Evolutionary conservation across 2,329 filamentous ascomycete genomes (phyloP).

Genomic region (Boeremia exigua): DNA sequence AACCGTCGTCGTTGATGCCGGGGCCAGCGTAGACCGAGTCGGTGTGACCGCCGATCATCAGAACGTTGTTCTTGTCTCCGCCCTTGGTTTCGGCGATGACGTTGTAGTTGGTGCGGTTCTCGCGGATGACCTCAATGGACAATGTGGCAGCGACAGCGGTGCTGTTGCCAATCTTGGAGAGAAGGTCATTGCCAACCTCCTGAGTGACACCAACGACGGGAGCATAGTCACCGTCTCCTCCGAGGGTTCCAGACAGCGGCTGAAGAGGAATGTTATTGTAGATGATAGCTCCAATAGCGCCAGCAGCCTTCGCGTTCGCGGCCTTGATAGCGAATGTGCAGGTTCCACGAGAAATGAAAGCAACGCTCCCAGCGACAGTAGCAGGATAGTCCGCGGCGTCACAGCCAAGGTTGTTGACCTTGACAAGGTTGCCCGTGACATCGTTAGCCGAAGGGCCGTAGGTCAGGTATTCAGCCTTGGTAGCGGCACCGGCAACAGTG

Average conservation of each 20-base stretch:
- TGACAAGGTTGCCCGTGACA: conserved; percentile 64
- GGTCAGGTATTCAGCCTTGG: conserved; percentile 39
- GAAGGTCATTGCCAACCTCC: conserved; percentile 63
- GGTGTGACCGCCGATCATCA: conserved; percentile 49
- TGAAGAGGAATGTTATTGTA: conserved; percentile 71
- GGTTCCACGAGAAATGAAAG: conserved; percentile 69
- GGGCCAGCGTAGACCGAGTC: conserved; percentile 52
- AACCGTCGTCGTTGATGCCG: conserved; percentile 53
- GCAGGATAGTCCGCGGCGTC: conserved; percentile 64
- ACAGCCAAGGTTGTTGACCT: conserved; percentile 70
- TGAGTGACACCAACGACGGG: conserved; percentile 71
- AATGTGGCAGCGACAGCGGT: conserved; percentile 41
- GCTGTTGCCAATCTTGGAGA: conserved; percentile 59
- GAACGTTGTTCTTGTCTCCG: conserved; percentile 50
- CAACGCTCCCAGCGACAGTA: conserved; percentile 66
- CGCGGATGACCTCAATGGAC: conserved; percentile 51
- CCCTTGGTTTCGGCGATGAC: conserved; percentile 48
- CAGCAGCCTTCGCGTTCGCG: conserved; percentile 67
- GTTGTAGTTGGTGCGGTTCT: conserved; percentile 56
- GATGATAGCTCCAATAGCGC: conserved; percentile 71
- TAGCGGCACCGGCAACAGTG: conserved; percentile 31
- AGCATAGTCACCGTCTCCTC: conserved; percentile 60
- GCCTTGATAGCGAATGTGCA: conserved; percentile 75
- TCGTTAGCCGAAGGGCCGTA: conserved; percentile 70
- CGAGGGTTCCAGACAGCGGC: conserved; percentile 70